Base-by-base conservation (phyloP, 441 rosid genomes). In the Croton setiger region DNA sequence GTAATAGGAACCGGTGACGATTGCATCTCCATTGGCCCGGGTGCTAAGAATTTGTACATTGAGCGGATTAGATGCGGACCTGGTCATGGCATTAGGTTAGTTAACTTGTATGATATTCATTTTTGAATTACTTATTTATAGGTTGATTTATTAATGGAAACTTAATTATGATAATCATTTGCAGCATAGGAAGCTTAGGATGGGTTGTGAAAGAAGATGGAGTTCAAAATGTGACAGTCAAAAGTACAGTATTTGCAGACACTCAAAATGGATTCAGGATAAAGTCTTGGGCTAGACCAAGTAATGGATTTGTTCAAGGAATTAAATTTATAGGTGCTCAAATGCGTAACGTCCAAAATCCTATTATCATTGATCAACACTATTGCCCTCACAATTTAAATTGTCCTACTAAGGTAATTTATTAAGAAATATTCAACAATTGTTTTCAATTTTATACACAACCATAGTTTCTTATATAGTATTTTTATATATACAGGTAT, bases 31-130 rank as follows among this genome's bases (percentile, higher is more conserved):
- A 63, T 63, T 14, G 67, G 43, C 52, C 56, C 67, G 15, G 67
- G 67, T 4, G 31, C 67, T 47, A 15, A 45, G 23, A 63, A 63
- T 4, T 15, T 63, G 15, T 45, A 54, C 55, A 27, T 63, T 5
- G 43, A 63, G 47, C 41, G 67, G 4, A 14, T 63, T 13, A 63
- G 10, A 45, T 63, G 67, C 55, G 67, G 67, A 14, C 67, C 67
- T 45, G 67, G 67, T n/a, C 55, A 63, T 63, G 67, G 67, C 39
- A 63, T 63, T 31, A 63, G 66, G 54, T 63, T 2, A 44, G 18
- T 14, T 15, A 41, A n/a, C n/a, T n/a, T n/a, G n/a, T 18, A 51
- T 36, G 6, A 59, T 21, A 8, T 27, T 8, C 5, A 56, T 27
- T 2, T n/a, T 31, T 0, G 12, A 45, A 2, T 15, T 45, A 9